Evolutionary conservation across 176 grass and related monocot genomes (phyloP), one percentile per base, ranked within the genome.

Genomic region (Poa annua): DNA sequence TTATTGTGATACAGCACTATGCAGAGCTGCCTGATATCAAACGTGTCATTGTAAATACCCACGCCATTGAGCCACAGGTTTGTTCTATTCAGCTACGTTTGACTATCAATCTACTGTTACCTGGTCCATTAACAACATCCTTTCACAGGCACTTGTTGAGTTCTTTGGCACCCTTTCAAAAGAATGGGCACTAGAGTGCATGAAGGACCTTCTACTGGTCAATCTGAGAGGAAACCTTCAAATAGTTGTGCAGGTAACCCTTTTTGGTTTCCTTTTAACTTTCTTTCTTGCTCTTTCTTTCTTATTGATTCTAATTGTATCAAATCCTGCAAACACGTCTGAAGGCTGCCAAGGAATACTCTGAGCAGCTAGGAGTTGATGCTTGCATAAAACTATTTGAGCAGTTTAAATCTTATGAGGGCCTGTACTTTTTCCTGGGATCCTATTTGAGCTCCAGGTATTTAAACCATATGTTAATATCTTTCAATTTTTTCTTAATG

Each of bases 331-430:
- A 55, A 63, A 51, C 10, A 22, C 7, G 50, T 83, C 53, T 84
- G 61, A 71, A 99, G 96, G 86, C 89, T 54, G 93, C 96, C 3
- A 99, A 99, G 78, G 93, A 99, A 84, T 99, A 99, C 75, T 89
- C 85, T 53, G 93, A 99, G 25, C 93, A 99, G 47, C 75, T 99
- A 78, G 96, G 96, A 19, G 89, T 90, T n/a, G 87, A 95, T 10
- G 84, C 82, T 62, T 98, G 96, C 84, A 93, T 98, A 66, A 98
- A 98, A 76, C 80, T 98, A 22, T 98, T 98, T 83, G 96, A 98
- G 77, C 96, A 98, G 84, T 98, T 98, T 85, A 95, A 98, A 92
- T 95, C 96, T 77, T 98, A 93, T 15, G 96, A 98, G 86, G 96
- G 96, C 67, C 91, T 98, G 8, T 98, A 98, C 92, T 95, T 95